Evolutionary conservation across 1,284 basidiomycete species (phyloP).

Genomic region (Coniferiporia weirii): DNA sequence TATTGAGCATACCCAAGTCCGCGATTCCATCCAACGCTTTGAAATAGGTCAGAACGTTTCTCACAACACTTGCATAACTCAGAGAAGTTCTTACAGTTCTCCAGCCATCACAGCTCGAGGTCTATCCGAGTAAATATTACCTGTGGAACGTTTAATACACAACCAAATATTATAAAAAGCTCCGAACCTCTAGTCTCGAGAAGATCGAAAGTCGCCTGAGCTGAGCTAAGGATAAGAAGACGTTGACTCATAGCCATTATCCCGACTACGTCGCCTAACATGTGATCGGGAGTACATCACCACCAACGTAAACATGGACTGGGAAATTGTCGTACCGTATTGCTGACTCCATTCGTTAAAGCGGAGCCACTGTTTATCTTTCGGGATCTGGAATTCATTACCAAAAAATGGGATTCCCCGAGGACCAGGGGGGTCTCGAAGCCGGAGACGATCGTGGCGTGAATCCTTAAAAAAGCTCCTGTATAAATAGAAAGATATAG

Average conservation of each 20-base stretch:
- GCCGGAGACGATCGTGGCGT: neutral
- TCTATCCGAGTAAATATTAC: slow-evolving; percentile 37
- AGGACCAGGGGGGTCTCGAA: slow-evolving; percentile 7
- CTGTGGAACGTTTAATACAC: slow-evolving; percentile 17
- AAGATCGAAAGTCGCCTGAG: slow-evolving; percentile 26
- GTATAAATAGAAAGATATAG: neutral
- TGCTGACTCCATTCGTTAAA: slow-evolving; percentile 14
- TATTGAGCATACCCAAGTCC: slow-evolving; percentile 34
- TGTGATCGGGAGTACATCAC: neutral
- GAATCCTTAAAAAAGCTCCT: neutral
- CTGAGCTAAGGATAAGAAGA: slow-evolving; percentile 27
- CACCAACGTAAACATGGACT: neutral
- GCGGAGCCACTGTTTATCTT: slow-evolving; percentile 18
- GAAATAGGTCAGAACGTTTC: neutral
- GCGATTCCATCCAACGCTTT: slow-evolving; percentile 38
- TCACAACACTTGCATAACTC: neutral
- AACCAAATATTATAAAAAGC: neutral
- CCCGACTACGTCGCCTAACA: slow-evolving; percentile 11
- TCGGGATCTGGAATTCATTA: slow-evolving; percentile 18
- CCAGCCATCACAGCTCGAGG: slow-evolving; percentile 37
- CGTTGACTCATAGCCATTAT: slow-evolving; percentile 22
- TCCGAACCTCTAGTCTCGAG: slow-evolving; percentile 23
- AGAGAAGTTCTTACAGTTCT: slow-evolving; percentile 32
- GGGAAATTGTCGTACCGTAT: slow-evolving; percentile 4
- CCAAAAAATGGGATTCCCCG: slow-evolving; percentile 15